Conservation (phyloP, 371 early-diverging fungal species). For the Sporodiniella umbellata region DNA sequence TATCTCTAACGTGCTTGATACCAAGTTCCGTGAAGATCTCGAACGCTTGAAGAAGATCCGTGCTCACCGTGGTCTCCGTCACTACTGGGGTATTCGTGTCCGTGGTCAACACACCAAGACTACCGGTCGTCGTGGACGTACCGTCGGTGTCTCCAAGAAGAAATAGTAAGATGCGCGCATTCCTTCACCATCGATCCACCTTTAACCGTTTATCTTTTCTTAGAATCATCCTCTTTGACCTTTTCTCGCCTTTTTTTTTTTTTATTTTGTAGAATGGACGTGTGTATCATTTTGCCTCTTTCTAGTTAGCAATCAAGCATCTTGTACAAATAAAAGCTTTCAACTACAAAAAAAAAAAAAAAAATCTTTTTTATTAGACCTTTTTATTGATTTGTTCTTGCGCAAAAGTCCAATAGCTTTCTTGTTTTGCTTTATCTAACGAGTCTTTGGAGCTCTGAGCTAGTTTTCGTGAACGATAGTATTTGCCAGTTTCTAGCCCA, state of each 20-base stretch:
- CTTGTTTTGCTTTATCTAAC: slow-evolving; percentile 19
- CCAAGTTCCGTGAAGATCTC: slow-evolving; percentile 95
- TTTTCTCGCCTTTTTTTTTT: no score
- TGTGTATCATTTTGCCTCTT: neutral
- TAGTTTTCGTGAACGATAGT: slow-evolving; percentile 19
- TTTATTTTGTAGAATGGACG: no score
- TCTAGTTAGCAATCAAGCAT: neutral
- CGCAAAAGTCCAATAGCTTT: slow-evolving; percentile 27
- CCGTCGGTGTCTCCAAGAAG: slow-evolving; percentile 98
- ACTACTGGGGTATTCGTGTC: slow-evolving; percentile 95
- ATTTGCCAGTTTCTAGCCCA: slow-evolving; percentile 11
- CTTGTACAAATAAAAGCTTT: neutral
- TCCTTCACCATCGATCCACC: no score
- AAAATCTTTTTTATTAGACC: neutral
- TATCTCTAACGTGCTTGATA: slow-evolving; percentile 94
- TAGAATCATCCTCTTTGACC: neutral
- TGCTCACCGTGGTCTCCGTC: slow-evolving; percentile 92
- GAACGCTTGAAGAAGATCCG: slow-evolving; percentile 98
- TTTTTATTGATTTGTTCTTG: slow-evolving; percentile 17
- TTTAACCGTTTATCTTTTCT: no score
- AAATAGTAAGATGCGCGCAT: slow-evolving; percentile 66
- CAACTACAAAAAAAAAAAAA: neutral
- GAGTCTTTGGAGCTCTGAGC: slow-evolving; percentile 25
- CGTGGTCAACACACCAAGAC: slow-evolving; percentile 98
- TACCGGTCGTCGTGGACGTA: slow-evolving; percentile 97